Evolutionary conservation across 1,284 basidiomycete genomes (phyloP).

Genomic region (Ganoderma resinaceum): DNA sequence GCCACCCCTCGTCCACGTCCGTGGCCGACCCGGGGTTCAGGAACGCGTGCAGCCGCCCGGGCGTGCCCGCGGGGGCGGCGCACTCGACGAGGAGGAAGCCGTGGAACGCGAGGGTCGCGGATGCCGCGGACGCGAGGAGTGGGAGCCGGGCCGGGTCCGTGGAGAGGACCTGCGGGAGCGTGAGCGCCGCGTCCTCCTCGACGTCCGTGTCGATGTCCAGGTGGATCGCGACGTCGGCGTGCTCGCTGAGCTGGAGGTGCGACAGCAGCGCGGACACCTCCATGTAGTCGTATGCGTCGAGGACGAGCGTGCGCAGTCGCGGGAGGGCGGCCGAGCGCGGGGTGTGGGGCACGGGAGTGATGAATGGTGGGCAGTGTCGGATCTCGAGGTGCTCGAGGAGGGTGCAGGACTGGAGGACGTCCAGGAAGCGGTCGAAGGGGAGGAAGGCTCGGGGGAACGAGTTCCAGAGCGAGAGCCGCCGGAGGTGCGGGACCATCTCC

Average conservation of each 20-base stretch:
- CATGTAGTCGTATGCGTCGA: background rate
- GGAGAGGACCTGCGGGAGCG: background rate
- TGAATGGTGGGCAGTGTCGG: background rate
- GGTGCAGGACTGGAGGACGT: background rate
- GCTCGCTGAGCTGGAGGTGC: background rate
- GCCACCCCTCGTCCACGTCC: background rate
- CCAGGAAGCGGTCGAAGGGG: background rate
- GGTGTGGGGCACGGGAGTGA: background rate
- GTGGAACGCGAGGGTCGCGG: background rate
- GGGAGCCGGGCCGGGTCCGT: background rate
- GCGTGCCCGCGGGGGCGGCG: background rate
- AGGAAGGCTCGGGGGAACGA: background rate
- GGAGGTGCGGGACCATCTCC: background rate
- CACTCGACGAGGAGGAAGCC: background rate
- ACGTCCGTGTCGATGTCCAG: background rate
- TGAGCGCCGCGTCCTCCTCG: background rate
- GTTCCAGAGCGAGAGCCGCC: background rate
- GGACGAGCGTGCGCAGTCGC: background rate
- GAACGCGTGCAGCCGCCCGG: background rate
- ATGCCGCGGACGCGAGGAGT: background rate
- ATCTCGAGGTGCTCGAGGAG: background rate
- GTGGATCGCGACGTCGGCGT: background rate
- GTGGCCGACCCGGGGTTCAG: background rate
- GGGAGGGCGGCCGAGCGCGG: background rate
- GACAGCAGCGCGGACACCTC: background rate